Evolutionary conservation across 306 rosid species (phyloP).

Genomic region (Benincasa hispida): DNA sequence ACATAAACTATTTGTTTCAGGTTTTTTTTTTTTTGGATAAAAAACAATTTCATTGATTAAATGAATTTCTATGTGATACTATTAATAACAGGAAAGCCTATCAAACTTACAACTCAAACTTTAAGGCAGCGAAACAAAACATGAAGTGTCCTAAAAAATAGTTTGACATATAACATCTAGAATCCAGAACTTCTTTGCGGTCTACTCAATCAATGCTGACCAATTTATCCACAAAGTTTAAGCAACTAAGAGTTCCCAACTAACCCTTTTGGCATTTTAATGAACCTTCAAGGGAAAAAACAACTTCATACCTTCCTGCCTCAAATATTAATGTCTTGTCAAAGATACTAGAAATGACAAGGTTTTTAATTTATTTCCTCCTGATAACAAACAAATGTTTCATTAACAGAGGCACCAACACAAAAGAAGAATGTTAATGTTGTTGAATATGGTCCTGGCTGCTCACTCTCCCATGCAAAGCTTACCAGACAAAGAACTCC

Average conservation of each 20-base stretch:
- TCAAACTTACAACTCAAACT: neutral
- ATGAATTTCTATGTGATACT: neutral
- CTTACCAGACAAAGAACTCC: neutral
- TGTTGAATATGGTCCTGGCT: too few relatives aligned
- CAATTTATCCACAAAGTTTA: neutral
- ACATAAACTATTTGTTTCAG: neutral
- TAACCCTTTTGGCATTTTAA: neutral
- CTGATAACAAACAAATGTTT: neutral
- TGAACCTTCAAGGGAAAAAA: neutral
- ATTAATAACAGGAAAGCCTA: neutral
- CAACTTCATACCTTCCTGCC: neutral
- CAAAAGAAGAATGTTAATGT: too few relatives aligned
- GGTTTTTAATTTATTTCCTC: neutral
- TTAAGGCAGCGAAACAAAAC: neutral
- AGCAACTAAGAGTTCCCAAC: neutral
- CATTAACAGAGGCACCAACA: neutral
- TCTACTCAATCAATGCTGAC: neutral
- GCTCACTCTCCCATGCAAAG: neutral
- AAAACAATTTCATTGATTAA: too few relatives aligned
- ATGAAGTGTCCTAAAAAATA: neutral
- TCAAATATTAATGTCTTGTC: neutral
- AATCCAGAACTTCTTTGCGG: neutral
- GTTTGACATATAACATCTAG: neutral
- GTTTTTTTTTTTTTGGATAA: neutral
- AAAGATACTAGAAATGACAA: neutral